Percentiles rank a stretch among this genome's conserved stretches.
Evolutionary conservation across 495 filamentous ascomycete genomes (phyloP).

Genomic region (Amphirosellinia nigrospora): DNA sequence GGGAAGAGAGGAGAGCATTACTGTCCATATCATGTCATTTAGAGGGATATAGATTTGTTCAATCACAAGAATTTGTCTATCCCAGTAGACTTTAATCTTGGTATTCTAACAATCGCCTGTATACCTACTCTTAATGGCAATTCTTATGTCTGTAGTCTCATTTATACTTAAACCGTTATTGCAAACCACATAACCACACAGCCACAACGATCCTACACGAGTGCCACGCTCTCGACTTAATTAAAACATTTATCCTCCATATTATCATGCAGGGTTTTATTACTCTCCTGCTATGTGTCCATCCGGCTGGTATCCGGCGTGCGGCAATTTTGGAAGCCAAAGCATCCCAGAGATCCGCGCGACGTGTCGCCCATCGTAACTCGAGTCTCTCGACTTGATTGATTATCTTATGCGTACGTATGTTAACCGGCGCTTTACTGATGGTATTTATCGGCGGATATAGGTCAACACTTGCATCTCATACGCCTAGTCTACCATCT

Average conservation of each 20-base stretch:
- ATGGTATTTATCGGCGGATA: constrained; percentile 1
- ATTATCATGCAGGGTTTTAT: not conserved
- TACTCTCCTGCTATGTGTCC: constrained; percentile 16
- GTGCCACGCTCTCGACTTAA: constrained; percentile 1
- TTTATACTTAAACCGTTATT: constrained; percentile 1
- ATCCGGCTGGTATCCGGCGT: constrained; percentile 5
- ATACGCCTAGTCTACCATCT: constrained; percentile 7
- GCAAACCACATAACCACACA: not conserved
- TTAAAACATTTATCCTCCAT: constrained; percentile 12
- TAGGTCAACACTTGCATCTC: constrained; percentile 12
- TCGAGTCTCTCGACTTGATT: not conserved
- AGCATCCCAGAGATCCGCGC: constrained; percentile 7
- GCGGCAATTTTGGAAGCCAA: not conserved
- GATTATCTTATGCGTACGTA: not conserved
- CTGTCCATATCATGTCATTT: not conserved
- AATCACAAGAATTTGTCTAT: not conserved
- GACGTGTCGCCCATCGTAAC: constrained; percentile 12
- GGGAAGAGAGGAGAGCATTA: not conserved
- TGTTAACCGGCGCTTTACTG: not conserved
- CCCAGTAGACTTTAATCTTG: constrained; percentile 8
- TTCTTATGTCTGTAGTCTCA: constrained; percentile 11
- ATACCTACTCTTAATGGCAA: constrained; percentile 1
- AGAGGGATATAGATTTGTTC: not conserved
- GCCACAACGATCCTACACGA: not conserved
- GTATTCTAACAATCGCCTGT: not conserved